Percentiles rank a stretch among this genome's conserved stretches.
Conservation (phyloP, 257 asterid genomes). For the Przewalskia tangutica region DNA sequence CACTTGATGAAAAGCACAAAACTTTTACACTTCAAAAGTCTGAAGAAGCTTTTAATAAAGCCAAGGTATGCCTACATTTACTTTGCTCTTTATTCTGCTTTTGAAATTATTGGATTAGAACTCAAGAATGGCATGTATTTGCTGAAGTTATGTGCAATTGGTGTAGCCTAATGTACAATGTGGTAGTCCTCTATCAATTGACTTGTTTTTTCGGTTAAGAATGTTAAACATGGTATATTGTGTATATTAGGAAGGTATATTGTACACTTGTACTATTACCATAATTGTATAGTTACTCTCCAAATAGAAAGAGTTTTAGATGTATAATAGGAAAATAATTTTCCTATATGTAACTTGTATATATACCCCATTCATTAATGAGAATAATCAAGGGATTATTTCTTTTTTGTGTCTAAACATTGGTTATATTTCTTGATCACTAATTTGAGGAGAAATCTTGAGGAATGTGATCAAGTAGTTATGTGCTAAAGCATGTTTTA, state of each 20-base stretch:
- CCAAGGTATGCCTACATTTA: conserved; percentile 42
- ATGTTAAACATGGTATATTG: too few relatives aligned
- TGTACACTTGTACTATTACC: too few relatives aligned
- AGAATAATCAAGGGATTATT: too few relatives aligned
- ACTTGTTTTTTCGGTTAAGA: background rate
- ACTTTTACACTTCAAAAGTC: conserved; percentile 77
- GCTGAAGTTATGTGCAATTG: background rate
- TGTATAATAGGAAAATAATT: too few relatives aligned
- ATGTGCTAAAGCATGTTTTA: background rate
- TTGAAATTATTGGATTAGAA: background rate
- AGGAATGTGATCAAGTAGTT: background rate
- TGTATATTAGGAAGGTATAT: too few relatives aligned
- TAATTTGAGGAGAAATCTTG: background rate
- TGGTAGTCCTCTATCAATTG: background rate
- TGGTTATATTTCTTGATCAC: too few relatives aligned
- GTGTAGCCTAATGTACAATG: background rate
- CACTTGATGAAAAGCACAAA: conserved; percentile 60
- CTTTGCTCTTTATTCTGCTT: background rate
- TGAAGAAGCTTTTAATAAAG: conserved; percentile 83
- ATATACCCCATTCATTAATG: too few relatives aligned
- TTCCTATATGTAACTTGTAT: too few relatives aligned
- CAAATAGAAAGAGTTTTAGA: too few relatives aligned
- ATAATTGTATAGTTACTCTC: too few relatives aligned
- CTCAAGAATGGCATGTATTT: background rate
- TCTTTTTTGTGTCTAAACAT: too few relatives aligned